Evolutionary conservation across 1,284 basidiomycete species (phyloP), one percentile per base, ranked within the genome.

Genomic region (Ustilago crameri): DNA sequence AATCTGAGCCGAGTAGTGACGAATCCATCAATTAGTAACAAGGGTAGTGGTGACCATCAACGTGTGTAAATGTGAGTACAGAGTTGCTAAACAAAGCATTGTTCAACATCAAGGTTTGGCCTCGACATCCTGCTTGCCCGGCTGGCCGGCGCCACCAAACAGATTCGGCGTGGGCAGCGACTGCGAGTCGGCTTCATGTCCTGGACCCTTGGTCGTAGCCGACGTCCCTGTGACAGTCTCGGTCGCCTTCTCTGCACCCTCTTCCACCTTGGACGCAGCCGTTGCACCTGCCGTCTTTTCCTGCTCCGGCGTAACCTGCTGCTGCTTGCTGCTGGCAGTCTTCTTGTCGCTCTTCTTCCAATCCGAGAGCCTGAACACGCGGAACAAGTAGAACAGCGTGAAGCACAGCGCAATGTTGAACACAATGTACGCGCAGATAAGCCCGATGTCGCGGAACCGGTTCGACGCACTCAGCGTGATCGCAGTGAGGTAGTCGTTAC

Each of bases 381-480:
- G 57, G 72, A 76, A 76, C n/a, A 74, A 58, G 56, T 72, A 82
- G 51, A 80, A 80, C 48, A 76, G 51, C 3, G 41, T 54, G 45
- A 71, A 76, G 53, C 61, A 60, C 32, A 76, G 75, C 12, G 48
- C 48, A 15, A 82, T 52, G 68, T 91, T 91, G 84, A 91, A 88
- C 17, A 85, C 74, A 67, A 90, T 87, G 83, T 88, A 92, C 0
- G 84, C 88, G 78, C 87, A 87, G 62, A 92, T 83, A 47, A 92
- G 82, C 20, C 79, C 79, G 18, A 81, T 37, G 54, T 79, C 64
- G n/a, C 78, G 65, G 69, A 60, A 81, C 18, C 61, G 51, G 37
- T 64, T 41, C 3, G 35, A 3, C 10, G 71, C 69, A 34, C 50
- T 34, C 30, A 81, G 51, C 23, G 30, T 18, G 44, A 76, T 65